Evolutionary conservation across 257 asterid species (phyloP).

Genomic region (Solanum bulbocastanum): DNA sequence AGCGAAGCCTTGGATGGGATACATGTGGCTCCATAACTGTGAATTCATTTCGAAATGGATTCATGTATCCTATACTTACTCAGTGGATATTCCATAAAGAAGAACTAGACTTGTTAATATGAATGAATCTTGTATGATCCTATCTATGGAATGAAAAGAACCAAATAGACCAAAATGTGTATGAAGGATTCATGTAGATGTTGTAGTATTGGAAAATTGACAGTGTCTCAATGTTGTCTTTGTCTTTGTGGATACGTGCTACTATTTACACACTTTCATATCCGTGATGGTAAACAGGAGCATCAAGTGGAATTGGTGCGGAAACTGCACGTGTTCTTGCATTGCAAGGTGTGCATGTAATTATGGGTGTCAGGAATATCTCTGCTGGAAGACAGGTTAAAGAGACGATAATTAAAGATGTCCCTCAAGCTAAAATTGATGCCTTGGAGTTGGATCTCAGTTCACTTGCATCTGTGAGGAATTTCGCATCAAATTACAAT

Average conservation of each 20-base stretch:
- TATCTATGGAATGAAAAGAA: background rate
- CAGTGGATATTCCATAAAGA: background rate
- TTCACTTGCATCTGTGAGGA: conserved; percentile 58
- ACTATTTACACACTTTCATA: background rate
- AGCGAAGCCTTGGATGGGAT: background rate
- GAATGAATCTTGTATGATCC: background rate
- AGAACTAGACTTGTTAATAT: background rate
- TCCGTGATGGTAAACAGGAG: conserved; percentile 31
- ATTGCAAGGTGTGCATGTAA: conserved; percentile 61
- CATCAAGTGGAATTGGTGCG: conserved; percentile 85
- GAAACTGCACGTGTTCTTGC: conserved; percentile 91
- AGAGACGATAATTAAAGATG: conserved; percentile 38
- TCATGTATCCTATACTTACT: background rate
- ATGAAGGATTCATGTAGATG: background rate
- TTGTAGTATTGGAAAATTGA: background rate
- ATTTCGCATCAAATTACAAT: conserved; percentile 54
- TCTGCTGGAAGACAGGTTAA: conserved; percentile 44
- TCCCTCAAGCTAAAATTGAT: conserved; percentile 62
- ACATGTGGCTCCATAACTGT: background rate
- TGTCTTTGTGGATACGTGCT: background rate
- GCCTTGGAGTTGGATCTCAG: conserved; percentile 71
- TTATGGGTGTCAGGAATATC: conserved; percentile 65
- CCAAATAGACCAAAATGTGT: background rate
- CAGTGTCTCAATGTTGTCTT: background rate
- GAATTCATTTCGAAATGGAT: background rate